Base-by-base conservation (phyloP, 2,329 filamentous ascomycete genomes). In the Cladosporium sp. region DNA sequence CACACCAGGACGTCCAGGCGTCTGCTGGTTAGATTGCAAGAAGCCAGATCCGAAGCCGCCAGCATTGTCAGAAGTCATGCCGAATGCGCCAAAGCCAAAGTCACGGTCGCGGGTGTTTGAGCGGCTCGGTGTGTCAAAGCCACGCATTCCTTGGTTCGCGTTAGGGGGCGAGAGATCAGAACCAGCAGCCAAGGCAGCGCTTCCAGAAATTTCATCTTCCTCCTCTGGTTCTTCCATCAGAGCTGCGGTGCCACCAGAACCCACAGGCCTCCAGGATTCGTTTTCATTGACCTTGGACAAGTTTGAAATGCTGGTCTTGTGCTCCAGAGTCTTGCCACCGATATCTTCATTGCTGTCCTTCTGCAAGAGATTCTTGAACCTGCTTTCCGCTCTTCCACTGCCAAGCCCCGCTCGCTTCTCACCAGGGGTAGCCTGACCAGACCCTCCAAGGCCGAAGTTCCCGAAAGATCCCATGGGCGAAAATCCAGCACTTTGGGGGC, bases 401-500 rank as follows among this genome's bases (percentile, higher is more conserved):
- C 85, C 87, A 66, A 88, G 83, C 9, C 80, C 80, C 25, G 83
- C 70, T 65, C 89, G 85, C 76, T 94, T 96, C 56, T 96, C 90
- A 3, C 80, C 77, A 7, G 79, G 74, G 28, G 84, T 78, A 25
- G 59, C 58, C 34, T 81, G 79, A n/a, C 52, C 40, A n/a, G 51
- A 54, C 22, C 70, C 73, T 12, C 75, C 77, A 53, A 95, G 73
- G n/a, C 89, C 87, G 72, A 97, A 97, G 67, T 86, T 94, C 10
- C 93, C 93, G 74, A 99, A 99, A 20, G 87, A 87, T 34, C 93
- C 91, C 79, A 92, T 89, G 1, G 86, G 84, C 6, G 86, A 82
- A 65, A 89, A 84, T 12, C 84, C 82, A 42, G 86, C 81, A 50
- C 78, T 79, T 56, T 83, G 83, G 20, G 83, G 80, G 13, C 83